Conservation (phyloP, 495 filamentous ascomycete species). For the Filosporella fistucella region DNA sequence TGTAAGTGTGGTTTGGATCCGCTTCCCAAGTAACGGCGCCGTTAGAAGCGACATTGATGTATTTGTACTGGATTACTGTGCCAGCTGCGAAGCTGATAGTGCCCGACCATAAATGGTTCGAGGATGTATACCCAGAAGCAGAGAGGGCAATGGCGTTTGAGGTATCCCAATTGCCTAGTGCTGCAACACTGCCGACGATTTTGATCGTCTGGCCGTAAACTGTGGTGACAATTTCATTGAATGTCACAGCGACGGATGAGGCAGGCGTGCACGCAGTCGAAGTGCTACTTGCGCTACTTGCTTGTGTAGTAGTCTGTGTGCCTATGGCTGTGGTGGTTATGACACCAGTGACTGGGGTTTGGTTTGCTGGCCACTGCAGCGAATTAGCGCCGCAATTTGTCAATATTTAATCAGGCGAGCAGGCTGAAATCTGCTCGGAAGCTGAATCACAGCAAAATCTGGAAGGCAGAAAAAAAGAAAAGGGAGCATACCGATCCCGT, state of each 20-base stretch:
- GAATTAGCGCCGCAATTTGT: too few species aligned
- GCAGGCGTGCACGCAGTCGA: constrained; percentile 30
- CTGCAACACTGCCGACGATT: constrained; percentile 28
- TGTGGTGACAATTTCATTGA: constrained; percentile 38
- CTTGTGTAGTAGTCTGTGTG: constrained; percentile 30
- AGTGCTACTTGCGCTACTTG: constrained; percentile 41
- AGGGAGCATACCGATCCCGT: too few species aligned
- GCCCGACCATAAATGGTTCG: constrained; percentile 29
- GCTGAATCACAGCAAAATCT: too few species aligned
- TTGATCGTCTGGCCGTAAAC: constrained; percentile 43
- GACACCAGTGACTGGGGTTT: constrained; percentile 37
- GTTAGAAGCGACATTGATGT: constrained; percentile 50
- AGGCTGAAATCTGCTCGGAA: too few species aligned
- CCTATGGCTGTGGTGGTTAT: constrained; percentile 36
- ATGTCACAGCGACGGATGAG: constrained; percentile 29
- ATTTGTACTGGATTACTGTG: constrained; percentile 61
- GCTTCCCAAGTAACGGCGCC: constrained; percentile 58
- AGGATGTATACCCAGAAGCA: constrained; percentile 23
- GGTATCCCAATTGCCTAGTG: constrained; percentile 25
- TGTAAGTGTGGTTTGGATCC: constrained; percentile 57
- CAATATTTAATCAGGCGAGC: too few species aligned
- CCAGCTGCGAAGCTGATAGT: constrained; percentile 33
- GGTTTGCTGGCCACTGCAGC: constrained; percentile 53
- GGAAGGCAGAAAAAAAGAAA: too few species aligned
- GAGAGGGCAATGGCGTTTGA: constrained; percentile 22